A percentile compares a stretch with the other conserved stretches of the same genome.
Conservation (phyloP, 768 basidiomycete genomes). For the Pisolithus microcarpus region DNA sequence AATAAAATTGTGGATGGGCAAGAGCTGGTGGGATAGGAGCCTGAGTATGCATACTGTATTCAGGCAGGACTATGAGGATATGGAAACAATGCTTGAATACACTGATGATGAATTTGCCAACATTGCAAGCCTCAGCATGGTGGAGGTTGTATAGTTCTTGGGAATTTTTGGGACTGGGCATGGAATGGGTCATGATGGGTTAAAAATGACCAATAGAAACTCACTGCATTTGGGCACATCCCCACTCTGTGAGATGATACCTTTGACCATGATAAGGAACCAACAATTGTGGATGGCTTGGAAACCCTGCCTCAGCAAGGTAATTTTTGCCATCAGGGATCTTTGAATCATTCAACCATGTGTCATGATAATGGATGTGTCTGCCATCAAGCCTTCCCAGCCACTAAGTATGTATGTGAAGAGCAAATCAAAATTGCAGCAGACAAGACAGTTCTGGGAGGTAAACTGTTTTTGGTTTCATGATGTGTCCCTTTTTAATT, state of each 20-base stretch:
- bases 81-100: constrained; percentile 15
- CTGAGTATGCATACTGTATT: constrained; percentile 16
- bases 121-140: constrained; percentile 16
- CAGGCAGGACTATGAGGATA: constrained; percentile 6
- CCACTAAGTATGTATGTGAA: constrained; percentile 13
- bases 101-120: constrained; percentile 16
- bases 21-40: constrained; percentile 16
- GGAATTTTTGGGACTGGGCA: constrained; percentile 9
- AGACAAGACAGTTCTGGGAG: constrained; percentile 20
- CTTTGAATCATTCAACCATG: constrained; percentile 5
- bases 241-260: constrained; percentile 17
- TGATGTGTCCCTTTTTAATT: constrained; percentile 20
- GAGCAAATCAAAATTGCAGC: constrained; percentile 10
- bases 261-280: constrained; percentile 7
- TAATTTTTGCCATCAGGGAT: constrained; percentile 12
- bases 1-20: constrained; percentile 22
- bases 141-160: constrained; percentile 20
- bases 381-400: constrained; percentile 12
- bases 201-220: neutral
- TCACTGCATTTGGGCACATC: neutral
- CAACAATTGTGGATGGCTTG: constrained; percentile 4
- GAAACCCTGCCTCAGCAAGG: constrained; percentile 12
- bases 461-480: constrained; percentile 19
- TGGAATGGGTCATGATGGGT: neutral
- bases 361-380: constrained; percentile 8